Evolutionary conservation across 495 filamentous ascomycete genomes (phyloP), one percentile per base, ranked within the genome.

Genomic region (Hapsidospora chrysogenum): DNA sequence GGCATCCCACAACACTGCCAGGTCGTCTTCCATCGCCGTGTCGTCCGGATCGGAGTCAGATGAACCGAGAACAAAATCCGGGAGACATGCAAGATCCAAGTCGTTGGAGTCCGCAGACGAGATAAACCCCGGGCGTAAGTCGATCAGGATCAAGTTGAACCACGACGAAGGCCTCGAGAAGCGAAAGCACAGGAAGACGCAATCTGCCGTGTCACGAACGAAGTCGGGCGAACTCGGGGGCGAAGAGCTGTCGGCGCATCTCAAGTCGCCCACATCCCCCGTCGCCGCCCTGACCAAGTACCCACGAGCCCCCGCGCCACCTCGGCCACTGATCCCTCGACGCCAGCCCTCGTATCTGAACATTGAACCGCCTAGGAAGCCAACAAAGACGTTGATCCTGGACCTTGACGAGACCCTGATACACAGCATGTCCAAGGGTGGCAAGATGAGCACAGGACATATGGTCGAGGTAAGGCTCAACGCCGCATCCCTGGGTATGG

Each of bases 381-480:
- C 57, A 51, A 78, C 86, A 50, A 97, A 97, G 58, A 96, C 89
- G 2, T 55, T 97, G 39, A 87, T 97, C 44, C 66, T 97, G 18
- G 89, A 97, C 51, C 71, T 97, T 11, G 89, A 97, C 52, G 89
- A 97, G 50, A 97, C 89, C 0, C 61, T 97, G 35, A 96, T 97
- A 47, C 89, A 97, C 60, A 93, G 85, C 51, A 78, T 95, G 58
- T 84, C 87, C 30, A 95, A 94, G 53, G 89, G 89, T 18, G 86
- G 87, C 23, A 73, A 85, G 27, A 95, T 93, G 85, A 82, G 78
- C 44, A 86, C 81, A 17, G 89, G 89, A 16, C 92, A 97, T 56
- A 96, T 96, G 89, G 87, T 97, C 21, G 89, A 97, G 59, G 89
- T 97, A 44, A 89, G 87, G 47, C 68, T 96, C 32, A 73, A 77